phyloP scores from a whole-genome alignment of 768 basidiomycete genomes.

The Boletus tomentosulus region DNA sequence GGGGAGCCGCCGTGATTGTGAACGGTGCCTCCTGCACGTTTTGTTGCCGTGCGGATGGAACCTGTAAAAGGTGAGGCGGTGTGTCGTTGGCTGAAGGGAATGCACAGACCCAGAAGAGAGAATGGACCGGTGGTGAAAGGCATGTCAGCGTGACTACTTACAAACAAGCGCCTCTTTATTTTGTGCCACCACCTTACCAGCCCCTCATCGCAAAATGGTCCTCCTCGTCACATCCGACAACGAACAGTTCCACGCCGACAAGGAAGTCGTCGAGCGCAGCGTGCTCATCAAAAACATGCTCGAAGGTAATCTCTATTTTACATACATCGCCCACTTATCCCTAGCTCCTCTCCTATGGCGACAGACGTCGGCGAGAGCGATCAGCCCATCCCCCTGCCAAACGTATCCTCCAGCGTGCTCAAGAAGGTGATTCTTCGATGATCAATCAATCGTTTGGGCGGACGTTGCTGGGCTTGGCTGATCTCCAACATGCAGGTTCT shows the following conservation, averaged over 20 bases:
- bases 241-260: conserved; percentile 90
- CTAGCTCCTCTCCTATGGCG: conserved; percentile 1
- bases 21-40: conserved; percentile 91
- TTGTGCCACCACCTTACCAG: conserved; percentile 4
- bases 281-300: conserved; percentile 99
- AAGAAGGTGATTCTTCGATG: conserved; percentile 63
- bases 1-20: conserved; percentile 91
- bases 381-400: conserved; percentile 91
- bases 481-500: conserved; percentile 60
- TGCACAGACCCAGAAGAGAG: conserved; percentile 35
- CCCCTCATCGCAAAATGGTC: conserved; percentile 51
- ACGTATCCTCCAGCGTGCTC: conserved; percentile 87
- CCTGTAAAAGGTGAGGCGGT: conserved; percentile 31
- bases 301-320: conserved; percentile 57
- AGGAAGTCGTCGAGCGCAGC: conserved; percentile 90
- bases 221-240: conserved; percentile 92
- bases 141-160: not conserved
- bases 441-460: conserved; percentile 1
- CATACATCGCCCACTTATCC: not conserved
- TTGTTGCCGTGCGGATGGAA: conserved; percentile 89
- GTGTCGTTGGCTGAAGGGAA: not conserved
- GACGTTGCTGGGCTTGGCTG: conserved; percentile 2
- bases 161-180: not conserved
- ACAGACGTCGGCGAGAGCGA: conserved; percentile 92
- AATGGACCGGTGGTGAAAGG: conserved; percentile 45